phyloP scores from a whole-genome alignment of 306 rosid species.

The Canavalia gladiata region DNA sequence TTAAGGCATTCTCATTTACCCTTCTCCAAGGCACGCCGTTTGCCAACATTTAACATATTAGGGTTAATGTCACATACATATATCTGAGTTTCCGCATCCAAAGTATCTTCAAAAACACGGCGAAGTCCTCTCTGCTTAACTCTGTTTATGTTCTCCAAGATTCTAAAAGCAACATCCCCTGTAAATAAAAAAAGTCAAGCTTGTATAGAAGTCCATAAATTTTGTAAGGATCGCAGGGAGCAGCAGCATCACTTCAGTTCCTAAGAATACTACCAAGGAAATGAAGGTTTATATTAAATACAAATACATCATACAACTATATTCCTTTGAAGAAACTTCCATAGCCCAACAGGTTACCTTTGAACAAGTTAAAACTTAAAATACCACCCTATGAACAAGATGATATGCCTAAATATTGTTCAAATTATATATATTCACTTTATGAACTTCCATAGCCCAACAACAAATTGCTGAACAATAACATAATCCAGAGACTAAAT shows the following conservation, averaged over 20 bases:
- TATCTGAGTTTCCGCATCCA: constrained; percentile 75
- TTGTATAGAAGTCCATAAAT: not conserved
- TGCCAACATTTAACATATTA: constrained; percentile 88
- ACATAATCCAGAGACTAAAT: not conserved
- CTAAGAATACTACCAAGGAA: not conserved
- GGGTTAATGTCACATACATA: constrained; percentile 91
- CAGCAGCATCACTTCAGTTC: constrained; percentile 28
- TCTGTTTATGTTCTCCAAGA: constrained; percentile 72
- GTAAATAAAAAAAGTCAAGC: constrained; percentile 48
- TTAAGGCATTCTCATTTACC: constrained; percentile 59
- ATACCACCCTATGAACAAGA: not conserved
- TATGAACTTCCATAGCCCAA: constrained; percentile 15
- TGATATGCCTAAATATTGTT: constrained; percentile 11
- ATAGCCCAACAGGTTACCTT: constrained; percentile 5
- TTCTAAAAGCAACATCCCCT: constrained; percentile 99
- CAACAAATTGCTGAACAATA: constrained; percentile 7
- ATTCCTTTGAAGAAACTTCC: constrained; percentile 15
- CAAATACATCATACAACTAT: not conserved
- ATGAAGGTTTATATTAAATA: constrained; percentile 35
- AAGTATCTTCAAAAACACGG: constrained; percentile 62
- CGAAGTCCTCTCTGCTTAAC: constrained; percentile 73
- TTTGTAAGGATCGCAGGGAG: constrained; percentile 21
- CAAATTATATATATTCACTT: not conserved
- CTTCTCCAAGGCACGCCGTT: constrained; percentile 70
- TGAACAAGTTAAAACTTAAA: constrained; percentile 36